Conservation (phyloP, 352 stramenopile species). For the Phytophthora quininea region DNA sequence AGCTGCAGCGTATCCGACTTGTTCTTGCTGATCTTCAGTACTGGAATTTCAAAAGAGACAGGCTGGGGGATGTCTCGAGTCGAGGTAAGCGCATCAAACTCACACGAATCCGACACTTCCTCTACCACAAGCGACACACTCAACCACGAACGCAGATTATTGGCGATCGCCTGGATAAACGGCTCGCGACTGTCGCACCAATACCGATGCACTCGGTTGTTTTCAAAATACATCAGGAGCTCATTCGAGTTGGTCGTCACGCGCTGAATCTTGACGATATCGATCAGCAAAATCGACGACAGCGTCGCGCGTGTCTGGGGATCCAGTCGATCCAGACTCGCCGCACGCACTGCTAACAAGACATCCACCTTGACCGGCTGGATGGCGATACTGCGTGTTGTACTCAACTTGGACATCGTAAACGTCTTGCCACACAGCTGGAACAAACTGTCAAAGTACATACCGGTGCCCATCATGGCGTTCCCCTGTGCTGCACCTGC, state of each 20-base stretch:
- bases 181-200: slow-evolving; percentile 86
- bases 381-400: slow-evolving; percentile 68
- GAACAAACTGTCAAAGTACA: slow-evolving; percentile 90
- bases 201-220: slow-evolving; percentile 88
- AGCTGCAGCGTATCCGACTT: slow-evolving; percentile 71
- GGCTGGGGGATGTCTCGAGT: slow-evolving; percentile 81
- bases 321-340: slow-evolving; percentile 81
- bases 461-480: slow-evolving; percentile 52
- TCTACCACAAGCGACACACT: slow-evolving; percentile 83
- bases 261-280: slow-evolving; percentile 90
- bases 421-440: slow-evolving; percentile 88
- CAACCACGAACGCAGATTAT: slow-evolving; percentile 88
- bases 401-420: slow-evolving; percentile 85
- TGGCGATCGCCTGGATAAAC: slow-evolving; percentile 87
- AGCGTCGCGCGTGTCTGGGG: slow-evolving; percentile 65
- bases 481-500: slow-evolving; percentile 10
- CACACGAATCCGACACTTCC: slow-evolving; percentile 82
- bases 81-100: slow-evolving; percentile 83
- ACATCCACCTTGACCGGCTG: slow-evolving; percentile 77
- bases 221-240: slow-evolving; percentile 84
- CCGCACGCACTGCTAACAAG: slow-evolving; percentile 74
- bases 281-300: slow-evolving; percentile 85
- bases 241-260: slow-evolving; percentile 87
- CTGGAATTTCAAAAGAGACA: slow-evolving; percentile 84
- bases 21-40: slow-evolving; percentile 88